Evolutionary conservation across 768 basidiomycete species (phyloP).

Genomic region (Epithele typhae): DNA sequence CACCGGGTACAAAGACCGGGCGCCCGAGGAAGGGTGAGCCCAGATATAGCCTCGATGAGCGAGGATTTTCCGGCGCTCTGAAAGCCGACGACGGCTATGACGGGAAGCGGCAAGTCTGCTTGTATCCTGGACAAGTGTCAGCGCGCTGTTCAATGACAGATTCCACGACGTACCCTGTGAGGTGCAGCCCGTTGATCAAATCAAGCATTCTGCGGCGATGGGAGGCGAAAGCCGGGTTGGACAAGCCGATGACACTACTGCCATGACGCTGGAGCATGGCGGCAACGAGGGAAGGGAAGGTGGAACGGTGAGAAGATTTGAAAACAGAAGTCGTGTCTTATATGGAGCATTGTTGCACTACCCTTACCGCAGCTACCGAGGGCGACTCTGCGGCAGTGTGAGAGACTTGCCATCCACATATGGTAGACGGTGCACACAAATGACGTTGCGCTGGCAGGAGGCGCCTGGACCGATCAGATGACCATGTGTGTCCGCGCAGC

Average conservation of each 20-base stretch:
- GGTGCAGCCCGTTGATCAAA: constrained; percentile 54
- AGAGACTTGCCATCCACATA: no score
- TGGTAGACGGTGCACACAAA: no score
- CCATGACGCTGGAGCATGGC: no score
- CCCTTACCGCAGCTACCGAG: no score
- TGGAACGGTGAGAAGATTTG: no score
- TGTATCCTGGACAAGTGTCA: constrained; percentile 43
- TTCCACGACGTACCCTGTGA: constrained; percentile 54
- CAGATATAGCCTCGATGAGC: constrained; percentile 72
- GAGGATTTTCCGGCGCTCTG: constrained; percentile 79
- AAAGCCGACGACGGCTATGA: constrained; percentile 67
- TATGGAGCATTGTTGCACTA: no score
- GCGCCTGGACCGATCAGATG: no score
- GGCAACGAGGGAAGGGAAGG: no score
- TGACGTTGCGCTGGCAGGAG: no score
- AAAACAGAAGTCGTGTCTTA: no score
- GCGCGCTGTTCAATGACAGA: neutral
- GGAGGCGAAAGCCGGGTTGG: constrained; percentile 33
- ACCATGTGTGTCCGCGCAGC: neutral
- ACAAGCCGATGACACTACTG: constrained; percentile 43
- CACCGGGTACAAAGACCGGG: constrained; percentile 77
- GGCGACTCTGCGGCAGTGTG: no score
- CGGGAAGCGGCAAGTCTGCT: constrained; percentile 66
- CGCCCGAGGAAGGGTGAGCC: constrained; percentile 64
- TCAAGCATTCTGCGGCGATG: constrained; percentile 51